Evolutionary conservation across 208 protist genomes (phyloP).

Genomic region (Leishmania major): DNA sequence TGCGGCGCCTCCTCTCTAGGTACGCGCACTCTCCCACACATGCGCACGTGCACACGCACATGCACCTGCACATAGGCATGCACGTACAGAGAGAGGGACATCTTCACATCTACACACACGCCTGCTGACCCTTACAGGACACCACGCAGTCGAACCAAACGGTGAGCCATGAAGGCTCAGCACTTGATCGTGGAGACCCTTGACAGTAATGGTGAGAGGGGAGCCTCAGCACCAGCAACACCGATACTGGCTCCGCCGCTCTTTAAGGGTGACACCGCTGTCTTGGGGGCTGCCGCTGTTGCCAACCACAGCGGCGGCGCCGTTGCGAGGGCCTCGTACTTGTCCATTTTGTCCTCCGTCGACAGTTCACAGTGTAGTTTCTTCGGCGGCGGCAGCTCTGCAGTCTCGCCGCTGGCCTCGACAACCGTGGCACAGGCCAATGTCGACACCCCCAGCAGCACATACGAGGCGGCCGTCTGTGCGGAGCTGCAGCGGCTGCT

Average conservation of each 20-base stretch:
- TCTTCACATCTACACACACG: background rate
- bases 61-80: background rate
- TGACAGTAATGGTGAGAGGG: background rate
- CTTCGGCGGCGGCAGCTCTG: background rate
- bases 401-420: background rate
- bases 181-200: slow-evolving; percentile 16
- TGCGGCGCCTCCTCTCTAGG: background rate
- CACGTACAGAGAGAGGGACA: background rate
- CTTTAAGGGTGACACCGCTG: background rate
- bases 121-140: background rate
- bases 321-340: background rate
- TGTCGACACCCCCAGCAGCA: slow-evolving; percentile 58
- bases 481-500: slow-evolving; percentile 57
- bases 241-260: background rate
- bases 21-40: too few species aligned
- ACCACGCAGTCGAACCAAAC: background rate
- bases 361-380: background rate
- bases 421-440: slow-evolving; percentile 16
- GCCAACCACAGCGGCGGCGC: background rate
- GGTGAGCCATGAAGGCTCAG: slow-evolving; percentile 19
- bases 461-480: slow-evolving; percentile 69
- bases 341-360: background rate
- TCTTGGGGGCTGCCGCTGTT: background rate
- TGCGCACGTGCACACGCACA: background rate
- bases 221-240: background rate